These are phyloP conservation scores for Stereum hirsutum DNA, from an alignment of 1,284 basidiomycete species.

Conservation along the genomic window DNA sequence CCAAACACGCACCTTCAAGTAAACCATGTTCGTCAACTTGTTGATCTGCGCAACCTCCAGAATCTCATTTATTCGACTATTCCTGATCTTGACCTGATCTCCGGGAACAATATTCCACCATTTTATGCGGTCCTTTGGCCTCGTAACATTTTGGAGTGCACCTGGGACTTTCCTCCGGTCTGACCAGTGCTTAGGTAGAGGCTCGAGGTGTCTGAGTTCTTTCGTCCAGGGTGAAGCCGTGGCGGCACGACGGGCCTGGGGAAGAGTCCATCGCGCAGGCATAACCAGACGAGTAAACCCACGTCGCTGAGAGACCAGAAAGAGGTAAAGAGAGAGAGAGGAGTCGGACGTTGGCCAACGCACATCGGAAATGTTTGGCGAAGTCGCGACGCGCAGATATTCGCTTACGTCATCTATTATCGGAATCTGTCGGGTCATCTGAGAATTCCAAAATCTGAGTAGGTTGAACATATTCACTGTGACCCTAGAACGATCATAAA, in stretches of 20 bases:
- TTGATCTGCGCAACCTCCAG: constrained; percentile 68
- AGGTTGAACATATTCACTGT: no score
- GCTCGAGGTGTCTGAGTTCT: constrained; percentile 54
- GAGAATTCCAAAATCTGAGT: no score
- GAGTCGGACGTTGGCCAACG: no score
- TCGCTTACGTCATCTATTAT: no score
- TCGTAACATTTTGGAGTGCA: constrained; percentile 27
- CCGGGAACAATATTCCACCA: constrained; percentile 82
- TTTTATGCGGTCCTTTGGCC: constrained; percentile 63
- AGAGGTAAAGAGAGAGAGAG: no score
- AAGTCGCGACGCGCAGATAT: no score
- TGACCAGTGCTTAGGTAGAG: constrained; percentile 36
- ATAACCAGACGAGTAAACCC: not conserved
- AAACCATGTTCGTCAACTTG: constrained; percentile 62
- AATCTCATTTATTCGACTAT: constrained; percentile 47
- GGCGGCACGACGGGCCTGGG: constrained; percentile 33
- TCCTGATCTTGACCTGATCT: constrained; percentile 64
- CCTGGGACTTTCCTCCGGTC: constrained; percentile 22
- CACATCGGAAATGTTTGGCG: no score
- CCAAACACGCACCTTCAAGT: constrained; percentile 60
- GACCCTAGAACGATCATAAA: no score
- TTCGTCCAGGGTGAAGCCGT: constrained; percentile 48
- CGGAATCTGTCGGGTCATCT: no score
- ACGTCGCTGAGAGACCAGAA: not conserved
- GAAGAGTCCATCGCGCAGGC: constrained; percentile 15